A percentile compares a stretch with the other conserved stretches of the same genome.
phyloP scores from a whole-genome alignment of 768 basidiomycete genomes.

The Chiua virens region DNA sequence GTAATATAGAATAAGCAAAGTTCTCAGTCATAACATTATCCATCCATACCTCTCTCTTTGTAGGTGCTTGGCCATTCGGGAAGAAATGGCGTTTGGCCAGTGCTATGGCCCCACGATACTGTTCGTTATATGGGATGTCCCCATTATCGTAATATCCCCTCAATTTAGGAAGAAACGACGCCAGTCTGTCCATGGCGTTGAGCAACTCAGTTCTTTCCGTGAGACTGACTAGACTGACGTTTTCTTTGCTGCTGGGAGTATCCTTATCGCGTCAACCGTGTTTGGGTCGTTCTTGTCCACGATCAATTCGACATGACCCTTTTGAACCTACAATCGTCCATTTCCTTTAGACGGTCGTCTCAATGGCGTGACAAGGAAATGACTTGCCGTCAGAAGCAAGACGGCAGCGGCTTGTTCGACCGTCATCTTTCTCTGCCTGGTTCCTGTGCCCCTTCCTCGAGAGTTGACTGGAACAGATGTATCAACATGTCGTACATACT shows the following conservation, averaged over 20 bases:
- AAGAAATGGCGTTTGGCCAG: conserved; percentile 30
- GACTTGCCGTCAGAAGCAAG: conserved; percentile 22
- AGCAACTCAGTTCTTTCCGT: not conserved
- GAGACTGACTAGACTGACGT: conserved; percentile 13
- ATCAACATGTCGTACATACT: not conserved
- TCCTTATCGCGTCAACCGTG: conserved; percentile 21
- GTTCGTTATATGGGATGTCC: conserved; percentile 24
- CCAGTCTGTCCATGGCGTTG: conserved; percentile 16
- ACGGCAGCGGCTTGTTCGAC: conserved; percentile 24
- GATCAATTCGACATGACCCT: conserved; percentile 24
- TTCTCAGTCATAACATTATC: not conserved
- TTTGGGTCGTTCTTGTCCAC: conserved; percentile 10
- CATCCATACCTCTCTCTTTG: conserved; percentile 27
- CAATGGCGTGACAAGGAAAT: not conserved
- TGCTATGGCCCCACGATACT: conserved; percentile 29
- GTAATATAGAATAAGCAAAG: not conserved
- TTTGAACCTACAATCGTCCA: conserved; percentile 20
- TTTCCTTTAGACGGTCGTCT: not conserved
- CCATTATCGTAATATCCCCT: conserved; percentile 22
- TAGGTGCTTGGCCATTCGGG: conserved; percentile 20
- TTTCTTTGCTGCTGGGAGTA: conserved; percentile 25
- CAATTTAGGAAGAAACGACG: conserved; percentile 28
- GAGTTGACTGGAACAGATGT: conserved; percentile 19
- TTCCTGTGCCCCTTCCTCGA: conserved; percentile 20
- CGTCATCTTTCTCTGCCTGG: conserved; percentile 20